Evolutionary conservation across 2,329 filamentous ascomycete species (phyloP), one percentile per base, ranked within the genome.

Genomic region (Fusarium mexicanum): DNA sequence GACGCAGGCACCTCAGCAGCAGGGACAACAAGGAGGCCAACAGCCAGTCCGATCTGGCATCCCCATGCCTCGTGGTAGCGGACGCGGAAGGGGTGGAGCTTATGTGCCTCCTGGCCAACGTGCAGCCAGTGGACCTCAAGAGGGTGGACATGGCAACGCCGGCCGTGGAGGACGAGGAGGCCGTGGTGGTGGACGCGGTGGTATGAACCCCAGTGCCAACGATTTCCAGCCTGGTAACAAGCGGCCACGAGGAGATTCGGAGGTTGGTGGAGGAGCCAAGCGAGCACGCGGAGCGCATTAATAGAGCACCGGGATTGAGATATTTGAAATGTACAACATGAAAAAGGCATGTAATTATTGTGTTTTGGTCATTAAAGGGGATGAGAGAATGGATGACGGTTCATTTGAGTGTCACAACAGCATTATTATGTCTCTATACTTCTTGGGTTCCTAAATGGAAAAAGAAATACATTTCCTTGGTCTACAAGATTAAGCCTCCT

Each of bases 161-260:
- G 72, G 81, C 24, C 76, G 84, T 29, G 80, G 83, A 55, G 71
- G 71, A 8, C 83, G 87, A 59, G 86, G 87, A 51, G 71, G 71
- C 18, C 83, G 87, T 50, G 86, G 87, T 33, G 85, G 83, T 51
- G 82, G 84, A 38, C 83, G 86, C 29, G 81, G 81, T 17, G 63
- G 82, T 67, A 17, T 91, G 75, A 91, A 88, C 72, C 85, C 86
- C 2, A 82, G 81, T 18, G 89, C 87, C 16, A 83, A 85, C 55
- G 90, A 91, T 64, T 87, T 90, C 74, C 88, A 90, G 47, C 86
- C 87, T 14, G 88, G 89, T 8, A 88, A 85, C 73, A 91, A 91
- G 81, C 84, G 89, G 35, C 85, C 87, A 20, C 84, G 89, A 61
- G 88, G 90, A 55, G 89, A 91, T 62, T 83, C 82, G 2, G 84